Evolutionary conservation across 306 rosid genomes (phyloP).

Genomic region (Neltuma alba): DNA sequence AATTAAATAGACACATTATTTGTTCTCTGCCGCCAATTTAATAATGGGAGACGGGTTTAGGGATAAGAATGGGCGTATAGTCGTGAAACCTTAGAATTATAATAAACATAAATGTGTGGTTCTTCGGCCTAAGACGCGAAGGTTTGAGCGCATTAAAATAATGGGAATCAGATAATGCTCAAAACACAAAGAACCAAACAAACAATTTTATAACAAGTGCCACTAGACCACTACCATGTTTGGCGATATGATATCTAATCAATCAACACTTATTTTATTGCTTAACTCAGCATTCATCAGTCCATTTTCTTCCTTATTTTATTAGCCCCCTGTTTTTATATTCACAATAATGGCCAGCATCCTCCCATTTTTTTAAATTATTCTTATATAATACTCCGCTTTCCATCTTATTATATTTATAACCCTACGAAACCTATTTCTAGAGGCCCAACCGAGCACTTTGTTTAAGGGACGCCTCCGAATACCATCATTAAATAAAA

Average conservation of each 20-base stretch:
- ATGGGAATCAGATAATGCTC: neutral
- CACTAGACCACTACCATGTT: neutral
- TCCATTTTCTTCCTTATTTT: neutral
- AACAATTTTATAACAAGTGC: neutral
- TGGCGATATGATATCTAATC: neutral
- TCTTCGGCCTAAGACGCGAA: neutral
- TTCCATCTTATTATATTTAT: neutral
- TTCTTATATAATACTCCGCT: neutral
- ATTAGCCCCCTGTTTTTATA: neutral
- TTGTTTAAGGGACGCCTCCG: neutral
- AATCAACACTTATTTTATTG: neutral
- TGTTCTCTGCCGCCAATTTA: neutral
- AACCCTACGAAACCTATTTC: neutral
- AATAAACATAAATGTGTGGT: neutral
- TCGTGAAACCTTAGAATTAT: too few species aligned
- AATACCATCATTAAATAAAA: neutral
- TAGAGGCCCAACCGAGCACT: conserved; percentile 13
- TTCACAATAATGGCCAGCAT: conserved; percentile 9
- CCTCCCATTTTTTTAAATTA: conserved; percentile 30
- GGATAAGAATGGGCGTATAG: neutral
- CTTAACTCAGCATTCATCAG: conserved; percentile 27
- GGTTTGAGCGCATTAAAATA: neutral
- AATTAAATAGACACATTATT: neutral
- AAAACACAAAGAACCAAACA: neutral
- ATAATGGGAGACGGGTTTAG: neutral